A percentile compares a stretch with the other conserved stretches of the same genome.
phyloP scores from a whole-genome alignment of 2,329 filamentous ascomycete genomes.

The Penicillium sp. region DNA sequence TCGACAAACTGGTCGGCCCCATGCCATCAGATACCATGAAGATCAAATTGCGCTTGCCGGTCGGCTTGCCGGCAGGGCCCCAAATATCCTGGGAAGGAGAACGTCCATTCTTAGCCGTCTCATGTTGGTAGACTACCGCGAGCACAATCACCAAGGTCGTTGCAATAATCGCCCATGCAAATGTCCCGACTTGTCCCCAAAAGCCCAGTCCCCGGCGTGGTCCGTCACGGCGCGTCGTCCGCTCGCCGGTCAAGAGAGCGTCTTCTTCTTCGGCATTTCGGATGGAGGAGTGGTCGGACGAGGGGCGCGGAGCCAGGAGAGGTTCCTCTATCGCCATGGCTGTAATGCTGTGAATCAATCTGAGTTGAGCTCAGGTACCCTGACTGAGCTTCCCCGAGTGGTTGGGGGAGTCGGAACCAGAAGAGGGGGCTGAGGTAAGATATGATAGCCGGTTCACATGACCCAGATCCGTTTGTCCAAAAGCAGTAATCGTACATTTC shows the following conservation, averaged over 20 bases:
- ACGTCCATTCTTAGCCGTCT: slow-evolving; percentile 48
- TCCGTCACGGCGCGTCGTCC: slow-evolving; percentile 29
- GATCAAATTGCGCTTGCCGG: slow-evolving; percentile 84
- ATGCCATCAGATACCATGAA: slow-evolving; percentile 99
- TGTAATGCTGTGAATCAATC: not conserved
- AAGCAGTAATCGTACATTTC: not conserved
- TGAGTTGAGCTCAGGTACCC: slow-evolving; percentile 1
- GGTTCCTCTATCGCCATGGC: slow-evolving; percentile 51
- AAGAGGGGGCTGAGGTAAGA: slow-evolving; percentile 6
- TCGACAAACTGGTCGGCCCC: slow-evolving; percentile 85
- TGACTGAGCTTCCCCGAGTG: slow-evolving; percentile 6
- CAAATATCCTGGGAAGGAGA: slow-evolving; percentile 30
- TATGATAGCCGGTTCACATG: slow-evolving; percentile 17
- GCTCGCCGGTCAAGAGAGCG: slow-evolving; percentile 61
- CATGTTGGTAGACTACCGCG: slow-evolving; percentile 76
- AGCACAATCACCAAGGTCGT: slow-evolving; percentile 78
- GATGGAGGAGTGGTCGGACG: slow-evolving; percentile 59
- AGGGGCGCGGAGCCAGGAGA: slow-evolving; percentile 56
- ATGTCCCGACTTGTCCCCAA: slow-evolving; percentile 75
- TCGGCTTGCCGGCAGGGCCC: slow-evolving; percentile 47
- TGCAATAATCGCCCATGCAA: slow-evolving; percentile 79
- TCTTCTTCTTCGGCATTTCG: slow-evolving; percentile 63
- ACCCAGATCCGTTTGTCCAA: not conserved
- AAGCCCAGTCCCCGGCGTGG: slow-evolving; percentile 53
- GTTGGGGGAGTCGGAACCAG: slow-evolving; percentile 8